Evolutionary conservation across 805 yeast species (phyloP).

Genomic region (Naumovozyma castellii): DNA sequence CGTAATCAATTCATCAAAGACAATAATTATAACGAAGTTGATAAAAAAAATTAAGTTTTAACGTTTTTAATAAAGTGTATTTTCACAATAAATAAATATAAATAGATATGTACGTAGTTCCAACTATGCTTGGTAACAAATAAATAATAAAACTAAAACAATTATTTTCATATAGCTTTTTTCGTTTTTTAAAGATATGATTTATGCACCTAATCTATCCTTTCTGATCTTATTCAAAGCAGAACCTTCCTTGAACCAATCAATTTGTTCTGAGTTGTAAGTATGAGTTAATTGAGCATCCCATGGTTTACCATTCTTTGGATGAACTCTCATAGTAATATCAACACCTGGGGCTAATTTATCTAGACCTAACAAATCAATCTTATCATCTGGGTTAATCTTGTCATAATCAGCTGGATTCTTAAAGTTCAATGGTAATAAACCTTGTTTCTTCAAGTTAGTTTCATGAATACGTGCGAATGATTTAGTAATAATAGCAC

Average conservation of each 20-base stretch:
- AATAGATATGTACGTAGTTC: background rate
- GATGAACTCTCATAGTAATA: constrained; percentile 65
- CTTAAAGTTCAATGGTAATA: constrained; percentile 90
- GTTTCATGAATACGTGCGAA: constrained; percentile 99
- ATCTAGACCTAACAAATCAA: constrained; percentile 77
- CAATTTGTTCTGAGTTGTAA: constrained; percentile 92
- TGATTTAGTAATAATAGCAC: constrained; percentile 93
- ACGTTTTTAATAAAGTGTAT: background rate
- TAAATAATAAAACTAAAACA: no score
- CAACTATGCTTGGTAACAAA: background rate
- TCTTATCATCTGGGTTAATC: constrained; percentile 82
- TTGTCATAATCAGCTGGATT: constrained; percentile 86
- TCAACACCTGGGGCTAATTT: constrained; percentile 89
- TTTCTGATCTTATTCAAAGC: constrained; percentile 74
- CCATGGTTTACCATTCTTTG: constrained; percentile 74
- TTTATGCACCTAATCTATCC: constrained; percentile 1
- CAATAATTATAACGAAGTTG: no score
- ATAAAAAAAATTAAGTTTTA: no score
- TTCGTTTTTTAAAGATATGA: background rate
- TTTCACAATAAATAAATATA: background rate
- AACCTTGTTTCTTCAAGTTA: constrained; percentile 98
- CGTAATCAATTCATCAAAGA: no score
- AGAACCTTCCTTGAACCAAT: constrained; percentile 98
- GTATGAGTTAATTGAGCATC: constrained; percentile 89
- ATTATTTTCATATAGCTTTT: background rate